A percentile compares a stretch with the other conserved stretches of the same genome.
Conservation (phyloP, 129 eudicot species). For the Flaveria sonorensis region DNA sequence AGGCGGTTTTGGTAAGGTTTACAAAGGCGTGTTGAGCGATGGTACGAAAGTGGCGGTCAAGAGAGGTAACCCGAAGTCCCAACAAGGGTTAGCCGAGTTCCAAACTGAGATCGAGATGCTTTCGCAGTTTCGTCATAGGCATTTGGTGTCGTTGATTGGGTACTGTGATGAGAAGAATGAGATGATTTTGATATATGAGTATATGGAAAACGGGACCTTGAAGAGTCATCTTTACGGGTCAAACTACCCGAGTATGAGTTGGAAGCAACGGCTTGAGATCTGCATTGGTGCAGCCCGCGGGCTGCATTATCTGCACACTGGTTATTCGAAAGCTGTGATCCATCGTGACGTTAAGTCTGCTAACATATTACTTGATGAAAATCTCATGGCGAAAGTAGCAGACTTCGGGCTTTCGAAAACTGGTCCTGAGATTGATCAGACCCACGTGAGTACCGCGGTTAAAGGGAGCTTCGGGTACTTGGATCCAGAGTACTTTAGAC, state of each 20-base stretch:
- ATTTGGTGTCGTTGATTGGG: conserved; percentile 87
- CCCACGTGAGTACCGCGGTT: conserved; percentile 95
- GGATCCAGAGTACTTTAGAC: conserved; percentile 88
- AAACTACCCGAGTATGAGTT: conserved; percentile 64
- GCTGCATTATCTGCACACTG: conserved; percentile 92
- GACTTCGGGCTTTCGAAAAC: conserved; percentile 93
- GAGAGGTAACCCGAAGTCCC: conserved; percentile 88
- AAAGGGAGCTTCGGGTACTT: conserved; percentile 98
- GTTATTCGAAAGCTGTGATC: conserved; percentile 81
- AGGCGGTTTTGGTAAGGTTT: conserved; percentile 94
- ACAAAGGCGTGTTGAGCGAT: conserved; percentile 64
- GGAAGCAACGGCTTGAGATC: conserved; percentile 94
- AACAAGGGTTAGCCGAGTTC: conserved; percentile 86
- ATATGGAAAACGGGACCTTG: conserved; percentile 91
- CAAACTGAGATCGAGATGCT: conserved; percentile 94
- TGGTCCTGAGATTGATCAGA: conserved; percentile 89
- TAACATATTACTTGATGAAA: conserved; percentile 84
- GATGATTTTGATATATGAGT: conserved; percentile 88
- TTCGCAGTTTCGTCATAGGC: conserved; percentile 86
- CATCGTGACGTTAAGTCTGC: conserved; percentile 97
- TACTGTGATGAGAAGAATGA: conserved; percentile 92
- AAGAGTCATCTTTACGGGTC: conserved; percentile 89
- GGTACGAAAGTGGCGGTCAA: conserved; percentile 86
- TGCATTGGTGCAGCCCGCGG: conserved; percentile 95
- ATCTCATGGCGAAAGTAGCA: conserved; percentile 90